Base-by-base conservation (phyloP, 768 basidiomycete species). In the Kockovaella imperatae region DNA sequence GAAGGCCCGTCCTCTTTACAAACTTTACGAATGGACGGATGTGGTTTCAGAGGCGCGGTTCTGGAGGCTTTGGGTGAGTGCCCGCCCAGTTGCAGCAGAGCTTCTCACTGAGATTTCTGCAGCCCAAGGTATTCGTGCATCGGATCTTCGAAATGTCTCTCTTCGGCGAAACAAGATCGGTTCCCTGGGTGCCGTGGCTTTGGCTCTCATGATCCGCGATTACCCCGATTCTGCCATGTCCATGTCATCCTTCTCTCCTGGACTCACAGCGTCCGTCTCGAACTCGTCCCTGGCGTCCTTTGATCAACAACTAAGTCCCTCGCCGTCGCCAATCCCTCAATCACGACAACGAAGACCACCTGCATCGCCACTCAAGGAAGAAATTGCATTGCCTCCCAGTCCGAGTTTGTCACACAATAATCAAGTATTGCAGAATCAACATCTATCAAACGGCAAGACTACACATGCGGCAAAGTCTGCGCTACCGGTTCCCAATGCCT, bases 181-280 rank as follows among this genome's bases (percentile, higher is more conserved):
- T 28, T 78, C 82, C 0, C 79, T 84, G 0, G 89, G 90, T 28
- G 89, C 85, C 6, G 88, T 97, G 4, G 86, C 89, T 0, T 76
- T 97, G 11, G 90, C 93, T 0, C 77, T 95, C 43, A 91, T 99
- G 87, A 90, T 96, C 54, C 80, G 86, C 43, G 93, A 99, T 70
- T 97, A 96, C 64, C 87, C 88, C 3, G 88, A 95, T 56, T 77
- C 83, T 35, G 78, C 56, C 15, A 24, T 49, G 21, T 30, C 55
- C 82, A 54, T 59, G 35, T 71, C 73, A 2, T 49, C 58, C 11
- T 48, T 68, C 17, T 57, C 60, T 25, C 58, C 65, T 24, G 49
- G 62, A 8, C 30, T 38, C 13, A 42, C 25, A 8, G 11, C 4
- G 3, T 23, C 47, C 5, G 29, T 35, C 4, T 24, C 46, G 3